phyloP scores from a whole-genome alignment of 2,329 filamentous ascomycete species.

The Exophiala alcalophila region DNA sequence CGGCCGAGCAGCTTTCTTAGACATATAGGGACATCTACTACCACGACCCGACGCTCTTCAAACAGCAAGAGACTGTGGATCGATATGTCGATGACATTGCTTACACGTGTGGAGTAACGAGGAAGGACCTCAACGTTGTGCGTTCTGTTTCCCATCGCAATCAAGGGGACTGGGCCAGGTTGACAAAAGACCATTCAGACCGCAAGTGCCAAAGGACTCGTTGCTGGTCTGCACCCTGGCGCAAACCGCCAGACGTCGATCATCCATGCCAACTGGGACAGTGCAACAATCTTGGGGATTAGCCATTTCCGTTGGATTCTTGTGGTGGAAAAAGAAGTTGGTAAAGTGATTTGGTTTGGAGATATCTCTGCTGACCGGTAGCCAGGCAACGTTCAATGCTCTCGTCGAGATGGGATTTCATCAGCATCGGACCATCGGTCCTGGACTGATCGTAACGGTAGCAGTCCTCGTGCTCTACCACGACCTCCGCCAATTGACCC shows the following conservation, averaged over 20 bases:
- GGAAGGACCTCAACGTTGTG: slow-evolving; percentile 57
- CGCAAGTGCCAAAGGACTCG: slow-evolving; percentile 45
- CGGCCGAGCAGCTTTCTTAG: slow-evolving; percentile 5
- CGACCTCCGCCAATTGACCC: slow-evolving; percentile 2
- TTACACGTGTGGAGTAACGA: slow-evolving; percentile 56
- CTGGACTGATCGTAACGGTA: slow-evolving; percentile 58
- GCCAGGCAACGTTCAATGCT: slow-evolving; percentile 59
- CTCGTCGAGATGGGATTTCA: slow-evolving; percentile 51
- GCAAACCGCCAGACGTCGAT: slow-evolving; percentile 8
- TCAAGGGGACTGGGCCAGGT: too few relatives aligned
- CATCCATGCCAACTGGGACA: slow-evolving; percentile 13
- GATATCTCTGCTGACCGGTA: slow-evolving; percentile 10
- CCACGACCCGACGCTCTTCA: slow-evolving; percentile 58
- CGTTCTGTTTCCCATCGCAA: too few relatives aligned
- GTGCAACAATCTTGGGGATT: slow-evolving; percentile 29
- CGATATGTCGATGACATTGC: slow-evolving; percentile 60
- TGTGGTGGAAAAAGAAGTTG: slow-evolving; percentile 62
- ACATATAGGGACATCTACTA: slow-evolving; percentile 62
- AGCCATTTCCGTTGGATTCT: slow-evolving; percentile 55
- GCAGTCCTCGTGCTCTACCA: slow-evolving; percentile 17
- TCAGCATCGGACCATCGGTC: slow-evolving; percentile 37
- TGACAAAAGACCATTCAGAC: too few relatives aligned
- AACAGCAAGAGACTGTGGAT: slow-evolving; percentile 57
- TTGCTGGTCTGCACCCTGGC: slow-evolving; percentile 33
- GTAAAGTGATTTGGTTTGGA: slow-evolving; percentile 1